Evolutionary conservation across 257 asterid genomes (phyloP).

Genomic region (Solanum bulbocastanum): DNA sequence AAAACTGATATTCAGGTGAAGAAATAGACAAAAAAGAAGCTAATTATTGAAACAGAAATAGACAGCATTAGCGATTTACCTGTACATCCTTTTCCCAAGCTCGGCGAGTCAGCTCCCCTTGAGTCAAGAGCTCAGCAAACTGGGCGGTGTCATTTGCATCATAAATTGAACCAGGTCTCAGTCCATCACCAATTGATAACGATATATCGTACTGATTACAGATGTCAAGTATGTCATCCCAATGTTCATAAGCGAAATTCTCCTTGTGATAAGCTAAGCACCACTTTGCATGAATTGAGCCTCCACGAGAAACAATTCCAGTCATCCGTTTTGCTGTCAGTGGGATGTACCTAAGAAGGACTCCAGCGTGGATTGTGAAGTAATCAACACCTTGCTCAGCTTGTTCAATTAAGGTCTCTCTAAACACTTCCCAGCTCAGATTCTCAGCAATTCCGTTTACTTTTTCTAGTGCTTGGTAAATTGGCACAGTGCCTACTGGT

Average conservation of each 20-base stretch:
- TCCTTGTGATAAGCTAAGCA: constrained; percentile 89
- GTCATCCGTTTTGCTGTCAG: constrained; percentile 88
- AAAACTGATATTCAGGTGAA: background rate
- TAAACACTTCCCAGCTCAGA: constrained; percentile 81
- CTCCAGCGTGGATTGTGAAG: constrained; percentile 95
- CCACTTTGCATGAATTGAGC: constrained; percentile 98
- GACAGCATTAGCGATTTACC: constrained; percentile 23
- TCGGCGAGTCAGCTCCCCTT: constrained; percentile 84
- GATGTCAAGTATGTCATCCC: constrained; percentile 93
- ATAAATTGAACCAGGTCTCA: constrained; percentile 92
- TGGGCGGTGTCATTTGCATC: constrained; percentile 97
- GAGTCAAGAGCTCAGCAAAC: constrained; percentile 90
- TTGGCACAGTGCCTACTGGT: constrained; percentile 93
- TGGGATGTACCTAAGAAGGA: constrained; percentile 84
- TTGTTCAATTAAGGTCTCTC: constrained; percentile 86
- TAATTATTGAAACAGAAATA: background rate
- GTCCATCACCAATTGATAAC: constrained; percentile 87
- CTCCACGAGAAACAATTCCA: constrained; percentile 95
- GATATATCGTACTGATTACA: constrained; percentile 91
- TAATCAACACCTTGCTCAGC: constrained; percentile 99
- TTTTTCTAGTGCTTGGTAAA: constrained; percentile 90
- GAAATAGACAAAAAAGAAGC: background rate
- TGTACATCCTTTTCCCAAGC: constrained; percentile 99
- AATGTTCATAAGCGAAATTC: constrained; percentile 91
- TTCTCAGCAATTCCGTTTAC: constrained; percentile 89